Percentiles rank a stretch among this genome's conserved stretches.
These are phyloP conservation scores for Kwoniella newhampshirensis DNA, from an alignment of 768 basidiomycete species.

Conservation along the genomic window DNA sequence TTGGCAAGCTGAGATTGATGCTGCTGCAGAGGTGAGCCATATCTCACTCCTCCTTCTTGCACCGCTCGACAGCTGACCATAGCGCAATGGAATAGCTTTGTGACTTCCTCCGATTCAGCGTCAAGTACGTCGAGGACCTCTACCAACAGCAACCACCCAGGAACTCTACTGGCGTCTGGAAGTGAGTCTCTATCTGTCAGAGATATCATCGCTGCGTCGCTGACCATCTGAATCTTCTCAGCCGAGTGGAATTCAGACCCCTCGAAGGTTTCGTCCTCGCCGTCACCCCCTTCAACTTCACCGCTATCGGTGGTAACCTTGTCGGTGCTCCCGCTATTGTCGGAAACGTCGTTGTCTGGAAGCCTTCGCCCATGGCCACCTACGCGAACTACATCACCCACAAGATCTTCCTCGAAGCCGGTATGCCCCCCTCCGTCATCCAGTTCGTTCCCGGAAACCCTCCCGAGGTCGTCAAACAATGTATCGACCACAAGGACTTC, in stretches of 20 bases:
- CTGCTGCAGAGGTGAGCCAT: slow-evolving; percentile 84
- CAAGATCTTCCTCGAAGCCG: slow-evolving; percentile 89
- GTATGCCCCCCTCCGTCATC: slow-evolving; percentile 89
- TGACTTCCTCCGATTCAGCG: slow-evolving; percentile 95
- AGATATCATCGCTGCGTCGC: no score
- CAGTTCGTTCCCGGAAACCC: slow-evolving; percentile 92
- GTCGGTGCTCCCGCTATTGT: slow-evolving; percentile 78
- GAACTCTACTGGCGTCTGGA: slow-evolving; percentile 87
- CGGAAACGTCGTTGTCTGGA: slow-evolving; percentile 95
- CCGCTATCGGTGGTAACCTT: slow-evolving; percentile 96
- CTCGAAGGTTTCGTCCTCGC: slow-evolving; percentile 99
- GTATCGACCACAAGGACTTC: slow-evolving; percentile 73
- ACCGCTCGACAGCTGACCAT: slow-evolving; percentile 1
- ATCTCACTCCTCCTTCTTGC: no score
- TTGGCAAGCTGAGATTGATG: slow-evolving; percentile 99
- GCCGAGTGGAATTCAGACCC: slow-evolving; percentile 92
- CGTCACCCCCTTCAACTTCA: slow-evolving; percentile 92
- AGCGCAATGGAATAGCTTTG: slow-evolving; percentile 58
- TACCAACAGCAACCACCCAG: slow-evolving; percentile 85
- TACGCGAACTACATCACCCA: slow-evolving; percentile 92
- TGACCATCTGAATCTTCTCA: slow-evolving; percentile 52
- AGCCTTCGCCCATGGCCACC: slow-evolving; percentile 91
- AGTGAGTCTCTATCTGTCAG: slow-evolving; percentile 63
- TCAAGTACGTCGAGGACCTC: slow-evolving; percentile 93
- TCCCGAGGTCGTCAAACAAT: slow-evolving; percentile 78